Base-by-base conservation (phyloP, 2,329 filamentous ascomycete genomes). In the Dryadomyces quercivorus region DNA sequence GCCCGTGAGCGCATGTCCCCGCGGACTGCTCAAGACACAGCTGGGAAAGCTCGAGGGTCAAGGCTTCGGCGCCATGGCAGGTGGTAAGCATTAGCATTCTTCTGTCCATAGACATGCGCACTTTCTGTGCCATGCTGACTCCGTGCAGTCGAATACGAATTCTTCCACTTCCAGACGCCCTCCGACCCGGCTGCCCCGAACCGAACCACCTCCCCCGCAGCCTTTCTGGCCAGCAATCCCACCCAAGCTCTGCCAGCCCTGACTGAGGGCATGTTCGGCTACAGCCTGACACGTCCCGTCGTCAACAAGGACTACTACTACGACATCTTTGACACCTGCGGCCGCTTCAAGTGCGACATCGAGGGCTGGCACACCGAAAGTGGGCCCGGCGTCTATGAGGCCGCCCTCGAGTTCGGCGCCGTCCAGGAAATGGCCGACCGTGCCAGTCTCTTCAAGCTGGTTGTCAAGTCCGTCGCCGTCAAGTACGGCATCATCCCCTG, bases 311-410 rank as follows among this genome's bases (percentile, higher is more conserved):
- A 93, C 45, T 95, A 92, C 72, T 96, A 87, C 71, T 95, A 95
- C 67, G 82, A 85, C 48, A 80, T 95, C 51, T 95, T 88, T 69
- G 81, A 94, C 59, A 80, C 85, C 0, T 94, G 89, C 71, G 76
- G 79, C 60, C 75, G 81, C 57, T 95, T 95, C 71, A 73, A 77
- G 44, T 93, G 88, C 64, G 79, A 85, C 59, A 86, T 96, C 50
- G 91, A 96, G 67, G 89, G 91, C 48, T 96, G 91, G 91, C 91
- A 96, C 72, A 95, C 91, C 9, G 91, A 96, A 71, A 91, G 85
- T 60, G 91, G 91, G 1, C 91, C 91, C 0, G 91, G 91, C 47
- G 93, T 98, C 3, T 97, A 92, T 67, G 93, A 98, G 72, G 93
- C 93, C 13, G 90, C 93, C 18, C 78, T 98, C 51, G 87, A 95